Evolutionary conservation across 1,284 basidiomycete genomes (phyloP).

Genomic region (Xanthoconium separans): DNA sequence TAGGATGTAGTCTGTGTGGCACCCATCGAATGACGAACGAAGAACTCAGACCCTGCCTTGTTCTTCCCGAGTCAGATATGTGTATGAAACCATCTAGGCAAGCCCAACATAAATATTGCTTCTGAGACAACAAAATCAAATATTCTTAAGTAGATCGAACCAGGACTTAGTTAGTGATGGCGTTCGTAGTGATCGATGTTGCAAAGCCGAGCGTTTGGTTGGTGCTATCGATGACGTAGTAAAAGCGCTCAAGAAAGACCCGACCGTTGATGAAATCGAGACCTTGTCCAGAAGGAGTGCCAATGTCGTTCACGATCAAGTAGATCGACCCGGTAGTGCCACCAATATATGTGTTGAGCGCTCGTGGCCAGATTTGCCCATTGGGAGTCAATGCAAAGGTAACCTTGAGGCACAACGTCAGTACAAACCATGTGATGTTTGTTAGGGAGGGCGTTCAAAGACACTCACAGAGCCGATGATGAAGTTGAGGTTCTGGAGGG

Average conservation of each 20-base stretch:
- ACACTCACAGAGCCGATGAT: slow-evolving; percentile 37
- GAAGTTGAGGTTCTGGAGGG: slow-evolving; percentile 44
- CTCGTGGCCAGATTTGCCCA: slow-evolving; percentile 49
- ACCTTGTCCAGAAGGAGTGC: slow-evolving; percentile 39
- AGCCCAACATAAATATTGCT: no score
- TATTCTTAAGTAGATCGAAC: no score
- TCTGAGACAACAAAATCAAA: neutral
- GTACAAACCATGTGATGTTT: neutral
- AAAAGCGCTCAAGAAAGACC: slow-evolving; percentile 64
- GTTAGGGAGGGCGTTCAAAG: neutral
- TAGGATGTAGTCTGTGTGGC: no score
- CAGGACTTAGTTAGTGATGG: slow-evolving; percentile 55
- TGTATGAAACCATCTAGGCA: no score
- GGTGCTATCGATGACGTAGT: slow-evolving; percentile 61
- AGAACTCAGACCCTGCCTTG: no score
- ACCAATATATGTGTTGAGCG: slow-evolving; percentile 44
- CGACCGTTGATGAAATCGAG: slow-evolving; percentile 55
- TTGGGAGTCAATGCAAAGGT: slow-evolving; percentile 44
- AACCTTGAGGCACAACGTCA: slow-evolving; percentile 17
- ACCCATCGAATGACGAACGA: no score
- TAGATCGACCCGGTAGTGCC: slow-evolving; percentile 44
- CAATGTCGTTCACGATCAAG: slow-evolving; percentile 46
- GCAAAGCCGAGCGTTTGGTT: slow-evolving; percentile 57
- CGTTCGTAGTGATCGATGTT: slow-evolving; percentile 50
- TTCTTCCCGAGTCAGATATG: no score